Percentiles rank a stretch among this genome's conserved stretches.
These are phyloP conservation scores for Chlamydomonas asymmetrica DNA, from an alignment of 139 green algal genomes.

Conservation along the genomic window DNA sequence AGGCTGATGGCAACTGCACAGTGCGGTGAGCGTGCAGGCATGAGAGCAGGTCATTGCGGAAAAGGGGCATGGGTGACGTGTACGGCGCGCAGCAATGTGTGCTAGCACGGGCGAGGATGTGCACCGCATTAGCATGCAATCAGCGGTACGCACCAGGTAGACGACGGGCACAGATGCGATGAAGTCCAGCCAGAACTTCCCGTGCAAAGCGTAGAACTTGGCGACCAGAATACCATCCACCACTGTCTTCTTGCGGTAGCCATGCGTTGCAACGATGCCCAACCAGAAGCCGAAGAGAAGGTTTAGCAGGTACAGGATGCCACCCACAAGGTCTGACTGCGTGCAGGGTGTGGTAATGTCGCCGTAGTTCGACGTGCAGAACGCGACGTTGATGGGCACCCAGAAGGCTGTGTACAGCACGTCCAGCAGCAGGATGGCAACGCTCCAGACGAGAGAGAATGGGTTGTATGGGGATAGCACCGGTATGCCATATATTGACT, in stretches of 20 bases:
- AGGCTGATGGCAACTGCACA: too few relatives aligned
- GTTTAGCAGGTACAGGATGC: slow-evolving; percentile 29
- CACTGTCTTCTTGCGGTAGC: slow-evolving; percentile 26
- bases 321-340: slow-evolving; percentile 26
- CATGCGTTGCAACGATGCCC: slow-evolving; percentile 17
- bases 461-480: slow-evolving; percentile 22
- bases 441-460: slow-evolving; percentile 21
- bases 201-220: slow-evolving; percentile 16
- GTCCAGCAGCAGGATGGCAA: slow-evolving; percentile 35
- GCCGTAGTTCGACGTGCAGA: slow-evolving; percentile 30
- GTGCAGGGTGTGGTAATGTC: slow-evolving; percentile 17
- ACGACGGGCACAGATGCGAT: slow-evolving; percentile 29
- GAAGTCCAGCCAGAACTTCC: slow-evolving; percentile 25
- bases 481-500: slow-evolving; percentile 33
- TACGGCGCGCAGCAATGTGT: too few relatives aligned
- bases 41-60: too few relatives aligned
- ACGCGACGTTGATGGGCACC: slow-evolving; percentile 39
- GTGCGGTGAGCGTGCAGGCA: too few relatives aligned
- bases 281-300: slow-evolving; percentile 27
- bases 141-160: slow-evolving; percentile 13
- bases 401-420: slow-evolving; percentile 49
- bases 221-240: slow-evolving; percentile 19
- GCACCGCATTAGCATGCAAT: too few relatives aligned
- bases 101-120: too few relatives aligned
- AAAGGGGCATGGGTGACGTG: too few relatives aligned